These are phyloP conservation scores for Grosmannia huntii DNA, from an alignment of 2,329 filamentous ascomycete genomes.

Conservation along the genomic window DNA sequence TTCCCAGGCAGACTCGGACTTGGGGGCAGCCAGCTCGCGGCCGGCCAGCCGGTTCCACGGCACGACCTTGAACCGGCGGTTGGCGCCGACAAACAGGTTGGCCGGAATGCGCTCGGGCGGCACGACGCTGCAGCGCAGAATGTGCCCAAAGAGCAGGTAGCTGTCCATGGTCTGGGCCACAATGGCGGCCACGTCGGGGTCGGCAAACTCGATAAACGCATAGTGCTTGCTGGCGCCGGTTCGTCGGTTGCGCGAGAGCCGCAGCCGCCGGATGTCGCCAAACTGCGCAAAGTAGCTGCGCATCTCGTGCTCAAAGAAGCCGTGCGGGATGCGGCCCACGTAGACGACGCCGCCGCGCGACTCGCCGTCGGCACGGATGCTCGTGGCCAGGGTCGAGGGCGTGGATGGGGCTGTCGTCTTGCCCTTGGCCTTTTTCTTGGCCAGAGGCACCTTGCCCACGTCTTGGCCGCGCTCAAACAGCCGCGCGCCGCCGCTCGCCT, in stretches of 20 bases:
- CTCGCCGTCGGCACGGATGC: slow-evolving; percentile 22
- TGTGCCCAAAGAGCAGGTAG: slow-evolving; percentile 89
- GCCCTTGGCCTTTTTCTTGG: neutral
- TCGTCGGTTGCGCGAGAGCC: slow-evolving; percentile 81
- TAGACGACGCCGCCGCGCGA: slow-evolving; percentile 63
- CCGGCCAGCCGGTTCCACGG: slow-evolving; percentile 83
- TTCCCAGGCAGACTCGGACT: slow-evolving; percentile 65
- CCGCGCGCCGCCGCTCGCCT: slow-evolving; percentile 6
- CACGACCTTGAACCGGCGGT: slow-evolving; percentile 72
- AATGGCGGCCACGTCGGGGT: slow-evolving; percentile 68
- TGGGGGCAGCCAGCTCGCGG: slow-evolving; percentile 57
- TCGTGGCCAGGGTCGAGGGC: slow-evolving; percentile 13
- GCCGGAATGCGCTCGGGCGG: slow-evolving; percentile 66
- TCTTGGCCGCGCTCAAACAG: slow-evolving; percentile 12
- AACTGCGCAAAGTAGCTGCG: slow-evolving; percentile 89
- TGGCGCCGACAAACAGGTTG: slow-evolving; percentile 79
- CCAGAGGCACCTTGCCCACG: slow-evolving; percentile 11
- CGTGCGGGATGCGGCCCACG: slow-evolving; percentile 54
- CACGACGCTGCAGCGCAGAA: slow-evolving; percentile 63
- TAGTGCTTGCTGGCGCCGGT: slow-evolving; percentile 89
- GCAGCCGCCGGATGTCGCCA: slow-evolving; percentile 62
- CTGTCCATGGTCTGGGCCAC: slow-evolving; percentile 95
- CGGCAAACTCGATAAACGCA: slow-evolving; percentile 83
- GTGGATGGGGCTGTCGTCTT: neutral
- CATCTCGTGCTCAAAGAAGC: slow-evolving; percentile 97